These are phyloP conservation scores for Fusarium sp. DNA, from an alignment of 2,329 filamentous ascomycete species.

Conservation along the genomic window DNA sequence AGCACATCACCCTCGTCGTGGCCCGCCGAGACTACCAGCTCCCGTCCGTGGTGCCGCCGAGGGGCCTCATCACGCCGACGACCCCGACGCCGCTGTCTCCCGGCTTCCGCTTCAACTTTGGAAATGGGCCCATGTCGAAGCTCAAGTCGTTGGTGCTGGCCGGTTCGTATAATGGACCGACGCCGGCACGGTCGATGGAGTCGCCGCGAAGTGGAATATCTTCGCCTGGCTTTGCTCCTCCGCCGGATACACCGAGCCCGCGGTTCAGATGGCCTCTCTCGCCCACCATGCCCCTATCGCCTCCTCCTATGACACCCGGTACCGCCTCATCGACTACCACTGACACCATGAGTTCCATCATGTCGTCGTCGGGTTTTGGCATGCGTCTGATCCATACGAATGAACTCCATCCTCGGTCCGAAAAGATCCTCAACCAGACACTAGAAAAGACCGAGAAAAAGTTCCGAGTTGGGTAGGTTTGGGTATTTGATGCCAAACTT, in stretches of 20 bases:
- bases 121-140: slow-evolving; percentile 48
- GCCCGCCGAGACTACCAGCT: slow-evolving; percentile 68
- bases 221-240: slow-evolving; percentile 51
- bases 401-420: slow-evolving; percentile 59
- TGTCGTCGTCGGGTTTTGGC: slow-evolving; percentile 57
- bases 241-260: slow-evolving; percentile 45
- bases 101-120: slow-evolving; percentile 49
- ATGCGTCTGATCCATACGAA: slow-evolving; percentile 64
- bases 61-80: slow-evolving; percentile 40
- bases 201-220: slow-evolving; percentile 42
- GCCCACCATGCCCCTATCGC: slow-evolving; percentile 55
- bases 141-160: slow-evolving; percentile 50
- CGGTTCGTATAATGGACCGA: slow-evolving; percentile 34
- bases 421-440: slow-evolving; percentile 60
- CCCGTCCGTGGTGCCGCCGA: slow-evolving; percentile 50
- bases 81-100: slow-evolving; percentile 48
- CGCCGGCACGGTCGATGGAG: slow-evolving; percentile 41
- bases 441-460: slow-evolving; percentile 66
- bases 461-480: slow-evolving; percentile 53
- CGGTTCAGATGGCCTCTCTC: slow-evolving; percentile 50
- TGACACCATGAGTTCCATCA: slow-evolving; percentile 46
- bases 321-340: slow-evolving; percentile 55
- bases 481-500: not conserved
- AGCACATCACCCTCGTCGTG: slow-evolving; percentile 70
- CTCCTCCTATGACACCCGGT: slow-evolving; percentile 62